Evolutionary conservation across 106 monocot species (phyloP), one percentile per base, ranked within the genome.

Genomic region (Allium sativum): DNA sequence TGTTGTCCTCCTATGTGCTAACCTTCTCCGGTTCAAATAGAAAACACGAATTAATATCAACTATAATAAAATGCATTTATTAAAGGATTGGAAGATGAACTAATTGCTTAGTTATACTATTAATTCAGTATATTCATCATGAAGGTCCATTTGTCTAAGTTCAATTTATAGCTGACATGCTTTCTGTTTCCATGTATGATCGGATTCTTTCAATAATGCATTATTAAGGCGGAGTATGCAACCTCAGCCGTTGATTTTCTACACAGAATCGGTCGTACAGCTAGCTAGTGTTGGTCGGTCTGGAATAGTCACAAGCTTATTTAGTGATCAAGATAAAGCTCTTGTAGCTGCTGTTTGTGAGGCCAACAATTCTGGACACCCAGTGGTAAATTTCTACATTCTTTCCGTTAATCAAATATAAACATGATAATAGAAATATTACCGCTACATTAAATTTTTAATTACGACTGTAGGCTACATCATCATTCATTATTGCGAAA

Each of bases 221-320:
- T 55, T 58, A 42, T 58, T 22, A 48, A 96, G 96, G 96, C 96
- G 20, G 96, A 91, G 69, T 96, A 91, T 77, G 96, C 96, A 41
- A 78, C 77, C 18, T 87, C 77, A 65, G 96, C 91, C 53, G 84
- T 96, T 12, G 91, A 96, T 68, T 96, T 91, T 63, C 69, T 96
- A 75, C 96, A 96, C 52, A 87, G 96, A 60, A 80, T 96, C 63
- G 96, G 96, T 8, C 83, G 96, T 56, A 96, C 96, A 55, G 96
- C 82, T 2, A 84, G 96, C 82, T n/a, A n/a, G n/a, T n/a, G 96
- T 84, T 59, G 96, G 96, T 64, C 84, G 82, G 22, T 76, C 82
- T 72, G 96, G 96, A 61, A 67, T 60, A 40, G 77, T 96, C 9
- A 96, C 95, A 40, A 96, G 82, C 73, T 76, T 93, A 63, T 93